These are phyloP conservation scores for Globisporangium lucens DNA, from an alignment of 352 stramenopile species.

Conservation along the genomic window DNA sequence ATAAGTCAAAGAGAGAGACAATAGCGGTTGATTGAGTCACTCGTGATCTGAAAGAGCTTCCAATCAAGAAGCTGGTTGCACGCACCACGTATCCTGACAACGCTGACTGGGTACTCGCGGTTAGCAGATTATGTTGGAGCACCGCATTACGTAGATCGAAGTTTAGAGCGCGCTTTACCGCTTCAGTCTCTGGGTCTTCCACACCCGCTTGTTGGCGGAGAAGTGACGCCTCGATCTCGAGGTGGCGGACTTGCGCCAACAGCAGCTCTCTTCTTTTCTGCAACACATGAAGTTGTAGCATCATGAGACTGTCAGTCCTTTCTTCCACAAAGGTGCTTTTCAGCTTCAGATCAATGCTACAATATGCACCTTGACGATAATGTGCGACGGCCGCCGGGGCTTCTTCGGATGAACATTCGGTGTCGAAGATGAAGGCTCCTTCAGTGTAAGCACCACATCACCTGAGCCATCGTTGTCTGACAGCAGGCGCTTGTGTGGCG, in stretches of 20 bases:
- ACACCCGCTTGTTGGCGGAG: not conserved
- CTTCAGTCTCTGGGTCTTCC: not conserved
- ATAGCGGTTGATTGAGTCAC: not conserved
- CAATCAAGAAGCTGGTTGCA: not conserved
- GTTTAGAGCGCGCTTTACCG: not conserved
- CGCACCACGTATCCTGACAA: slow-evolving; percentile 11
- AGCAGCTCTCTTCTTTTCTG: slow-evolving; percentile 6
- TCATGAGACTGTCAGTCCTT: too few relatives aligned
- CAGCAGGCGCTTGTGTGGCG: too few relatives aligned
- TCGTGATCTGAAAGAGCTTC: too few relatives aligned
- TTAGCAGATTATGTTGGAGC: slow-evolving; percentile 2
- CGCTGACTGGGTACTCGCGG: not conserved
- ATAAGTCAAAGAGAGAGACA: not conserved
- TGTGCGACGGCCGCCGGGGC: not conserved
- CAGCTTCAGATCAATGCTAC: not conserved
- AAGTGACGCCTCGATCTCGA: slow-evolving; percentile 6
- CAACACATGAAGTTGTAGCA: not conserved
- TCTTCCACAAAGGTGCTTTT: too few relatives aligned
- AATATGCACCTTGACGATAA: not conserved
- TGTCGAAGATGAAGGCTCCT: not conserved
- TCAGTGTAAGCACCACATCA: too few relatives aligned
- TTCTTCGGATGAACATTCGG: not conserved
- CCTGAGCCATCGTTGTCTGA: too few relatives aligned
- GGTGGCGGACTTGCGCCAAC: not conserved
- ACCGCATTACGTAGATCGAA: slow-evolving; percentile 2